phyloP scores from a whole-genome alignment of 2,329 filamentous ascomycete genomes.

The Penicillium paneum region DNA sequence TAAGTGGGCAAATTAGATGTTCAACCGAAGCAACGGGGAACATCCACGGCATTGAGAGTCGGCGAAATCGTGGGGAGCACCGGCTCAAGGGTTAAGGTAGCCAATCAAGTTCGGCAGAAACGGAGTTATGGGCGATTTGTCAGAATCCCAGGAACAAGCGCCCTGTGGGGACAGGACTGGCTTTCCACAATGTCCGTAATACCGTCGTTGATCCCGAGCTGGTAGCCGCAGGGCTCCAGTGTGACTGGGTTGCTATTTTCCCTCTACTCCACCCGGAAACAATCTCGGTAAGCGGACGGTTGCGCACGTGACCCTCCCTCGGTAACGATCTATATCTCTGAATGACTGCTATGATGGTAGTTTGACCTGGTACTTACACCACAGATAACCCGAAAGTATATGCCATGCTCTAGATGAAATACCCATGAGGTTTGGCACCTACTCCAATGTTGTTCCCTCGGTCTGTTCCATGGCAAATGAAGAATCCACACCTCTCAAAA shows the following conservation, averaged over 20 bases:
- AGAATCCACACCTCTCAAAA: neutral
- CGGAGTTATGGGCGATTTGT: constrained; percentile 4
- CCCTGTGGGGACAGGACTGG: constrained; percentile 13
- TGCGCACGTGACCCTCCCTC: constrained; percentile 25
- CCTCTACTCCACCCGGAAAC: constrained; percentile 19
- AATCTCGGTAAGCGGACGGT: constrained; percentile 32
- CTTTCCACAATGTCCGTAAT: constrained; percentile 14
- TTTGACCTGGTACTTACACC: constrained; percentile 17
- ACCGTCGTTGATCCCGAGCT: constrained; percentile 27
- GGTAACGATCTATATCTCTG: constrained; percentile 17
- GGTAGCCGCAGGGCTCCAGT: constrained; percentile 10
- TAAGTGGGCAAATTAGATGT: constrained; percentile 16
- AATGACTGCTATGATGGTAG: constrained; percentile 4
- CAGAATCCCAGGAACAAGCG: neutral
- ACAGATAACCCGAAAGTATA: constrained; percentile 7
- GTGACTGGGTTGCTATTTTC: neutral
- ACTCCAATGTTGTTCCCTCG: neutral
- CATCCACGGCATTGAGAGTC: constrained; percentile 37
- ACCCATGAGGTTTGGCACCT: neutral
- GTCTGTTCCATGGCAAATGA: neutral
- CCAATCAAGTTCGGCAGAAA: constrained; percentile 8
- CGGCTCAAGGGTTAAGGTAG: constrained; percentile 2
- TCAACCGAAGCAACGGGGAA: constrained; percentile 22
- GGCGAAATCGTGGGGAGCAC: constrained; percentile 29
- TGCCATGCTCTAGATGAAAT: constrained; percentile 3